Base-by-base conservation (phyloP, 345 rosid genomes). In the Salix viminalis region DNA sequence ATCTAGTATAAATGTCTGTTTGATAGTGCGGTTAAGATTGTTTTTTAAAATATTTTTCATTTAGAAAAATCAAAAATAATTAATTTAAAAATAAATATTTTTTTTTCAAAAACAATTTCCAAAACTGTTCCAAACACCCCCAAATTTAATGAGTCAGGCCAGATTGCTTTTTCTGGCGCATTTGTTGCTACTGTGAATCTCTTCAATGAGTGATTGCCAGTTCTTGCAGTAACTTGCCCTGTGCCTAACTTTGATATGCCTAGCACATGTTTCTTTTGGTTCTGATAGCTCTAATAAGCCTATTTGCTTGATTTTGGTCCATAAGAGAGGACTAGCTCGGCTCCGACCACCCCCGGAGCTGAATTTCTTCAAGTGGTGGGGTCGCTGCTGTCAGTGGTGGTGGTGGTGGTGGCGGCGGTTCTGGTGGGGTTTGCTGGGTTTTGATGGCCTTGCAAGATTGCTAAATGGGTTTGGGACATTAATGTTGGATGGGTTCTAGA, bases 261-360 rank as follows among this genome's bases (percentile, higher is more conserved):
- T 97, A 4, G 93, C 92, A 48, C 99, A 91, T 1, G 94, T 94
- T 32, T 92, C 97, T 78, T 90, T 88, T 0, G 99, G 99, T 65
- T 94, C 97, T 12, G 87, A 73, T 24, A 73, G 86, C 79, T 76
- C 91, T 32, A 32, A 4, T 2, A 84, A 76, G 0, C 86, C 91
- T 76, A 85, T 82, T 39, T 84, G 88, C 85, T 87, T 91, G 76
- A 42, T 79, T 76, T 88, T 89, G 56, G 90, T 86, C 97, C 97
- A 87, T 24, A 87, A 72, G 12, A 83, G 84, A 76, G 97, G 93
- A 76, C 92, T 89, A 10, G 82, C 87, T 62, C 58, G 81, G 28
- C 85, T 72, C 2, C 70, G 75, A 0, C 77, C 84, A 77, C 81
- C 44, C 78, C 87, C 73, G 7, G 65, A 60, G 76, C 69, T 79